Evolutionary conservation across 2,329 filamentous ascomycete species (phyloP).

Genomic region (Parasarocladium wereldwijsianum): DNA sequence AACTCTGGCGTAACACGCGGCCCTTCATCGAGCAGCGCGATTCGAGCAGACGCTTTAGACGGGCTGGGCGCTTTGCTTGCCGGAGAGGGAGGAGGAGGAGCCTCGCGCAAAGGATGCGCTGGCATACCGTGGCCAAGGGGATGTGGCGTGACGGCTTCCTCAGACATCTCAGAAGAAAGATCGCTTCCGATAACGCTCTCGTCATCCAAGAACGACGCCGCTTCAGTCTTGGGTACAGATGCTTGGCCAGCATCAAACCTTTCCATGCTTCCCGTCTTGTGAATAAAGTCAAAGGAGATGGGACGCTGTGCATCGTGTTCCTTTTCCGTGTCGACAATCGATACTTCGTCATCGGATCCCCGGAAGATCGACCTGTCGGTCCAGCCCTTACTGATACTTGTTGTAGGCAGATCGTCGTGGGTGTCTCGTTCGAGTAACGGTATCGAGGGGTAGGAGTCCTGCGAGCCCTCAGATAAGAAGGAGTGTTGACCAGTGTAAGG

Average conservation of each 20-base stretch:
- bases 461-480: slow-evolving; percentile 45
- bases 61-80: not conserved
- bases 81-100: not conserved
- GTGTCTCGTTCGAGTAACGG: slow-evolving; percentile 59
- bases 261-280: slow-evolving; percentile 37
- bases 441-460: slow-evolving; percentile 61
- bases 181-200: slow-evolving; percentile 38
- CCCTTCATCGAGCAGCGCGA: not conserved
- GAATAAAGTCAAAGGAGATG: slow-evolving; percentile 38
- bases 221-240: slow-evolving; percentile 13
- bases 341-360: slow-evolving; percentile 26
- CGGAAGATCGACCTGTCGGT: slow-evolving; percentile 38
- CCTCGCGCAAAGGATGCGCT: slow-evolving; percentile 18
- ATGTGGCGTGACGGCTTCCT: slow-evolving; percentile 23
- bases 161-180: slow-evolving; percentile 48
- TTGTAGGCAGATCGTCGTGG: slow-evolving; percentile 33
- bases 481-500: slow-evolving; percentile 25
- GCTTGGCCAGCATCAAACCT: slow-evolving; percentile 22
- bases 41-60: not conserved
- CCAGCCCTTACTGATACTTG: slow-evolving; percentile 31
- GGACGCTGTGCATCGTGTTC: slow-evolving; percentile 16
- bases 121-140: slow-evolving; percentile 14
- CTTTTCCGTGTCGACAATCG: slow-evolving; percentile 11
- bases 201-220: slow-evolving; percentile 34
- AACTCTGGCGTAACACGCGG: not conserved